These are phyloP conservation scores for Neurospora crassa DNA, from an alignment of 2,329 filamentous ascomycete species.

Conservation along the genomic window DNA sequence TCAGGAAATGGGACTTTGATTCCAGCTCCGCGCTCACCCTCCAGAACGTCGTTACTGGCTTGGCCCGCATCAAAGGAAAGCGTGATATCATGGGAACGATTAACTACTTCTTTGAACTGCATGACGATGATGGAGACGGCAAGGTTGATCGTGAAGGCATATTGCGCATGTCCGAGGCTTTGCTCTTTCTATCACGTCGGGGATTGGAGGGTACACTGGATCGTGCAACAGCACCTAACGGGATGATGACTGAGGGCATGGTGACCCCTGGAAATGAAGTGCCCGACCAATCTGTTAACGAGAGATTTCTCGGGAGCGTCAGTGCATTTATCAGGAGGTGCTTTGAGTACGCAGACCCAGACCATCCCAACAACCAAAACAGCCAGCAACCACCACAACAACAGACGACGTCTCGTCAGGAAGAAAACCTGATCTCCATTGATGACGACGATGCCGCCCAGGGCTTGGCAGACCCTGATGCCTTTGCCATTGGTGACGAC, in stretches of 20 bases:
- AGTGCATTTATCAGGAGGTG: conserved; percentile 93
- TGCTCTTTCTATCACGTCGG: conserved; percentile 83
- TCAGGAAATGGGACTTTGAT: conserved; percentile 79
- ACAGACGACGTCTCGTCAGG: conserved; percentile 17
- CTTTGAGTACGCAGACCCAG: conserved; percentile 96
- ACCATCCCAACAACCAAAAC: conserved; percentile 56
- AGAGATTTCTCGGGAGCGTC: conserved; percentile 84
- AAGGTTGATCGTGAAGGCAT: conserved; percentile 94
- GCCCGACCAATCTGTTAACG: conserved; percentile 58
- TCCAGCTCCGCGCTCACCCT: conserved; percentile 69
- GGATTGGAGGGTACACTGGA: conserved; percentile 70
- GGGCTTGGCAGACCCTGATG: conserved; percentile 29
- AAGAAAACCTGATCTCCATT: conserved; percentile 14
- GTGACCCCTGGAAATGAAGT: conserved; percentile 27
- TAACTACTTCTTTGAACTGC: conserved; percentile 94
- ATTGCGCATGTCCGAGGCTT: conserved; percentile 82
- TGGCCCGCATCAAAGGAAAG: conserved; percentile 86
- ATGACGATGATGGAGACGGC: conserved; percentile 86
- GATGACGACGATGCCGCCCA: conserved; percentile 17
- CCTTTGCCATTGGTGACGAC: conserved; percentile 71
- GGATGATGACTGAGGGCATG: conserved; percentile 41
- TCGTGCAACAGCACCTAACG: conserved; percentile 39
- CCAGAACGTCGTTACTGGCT: conserved; percentile 83
- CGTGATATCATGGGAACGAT: conserved; percentile 97
- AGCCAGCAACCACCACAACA: conserved; percentile 14